These are phyloP conservation scores for Cercospora sojina DNA, from an alignment of 2,329 filamentous ascomycete genomes.

Conservation along the genomic window DNA sequence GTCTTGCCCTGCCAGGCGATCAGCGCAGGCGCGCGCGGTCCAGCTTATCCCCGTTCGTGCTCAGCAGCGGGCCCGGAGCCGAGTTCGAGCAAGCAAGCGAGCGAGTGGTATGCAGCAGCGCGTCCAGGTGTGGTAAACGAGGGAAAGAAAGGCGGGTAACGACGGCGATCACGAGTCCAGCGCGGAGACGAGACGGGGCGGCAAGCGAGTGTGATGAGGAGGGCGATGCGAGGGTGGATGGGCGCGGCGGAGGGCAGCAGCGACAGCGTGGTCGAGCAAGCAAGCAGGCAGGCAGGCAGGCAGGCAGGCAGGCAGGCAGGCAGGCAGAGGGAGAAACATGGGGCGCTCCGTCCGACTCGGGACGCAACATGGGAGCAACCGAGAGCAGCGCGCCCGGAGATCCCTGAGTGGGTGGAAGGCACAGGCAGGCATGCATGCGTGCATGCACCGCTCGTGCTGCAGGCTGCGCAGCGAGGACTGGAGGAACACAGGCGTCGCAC, in stretches of 20 bases:
- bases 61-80: not conserved
- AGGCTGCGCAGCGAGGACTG: not conserved
- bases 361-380: not conserved
- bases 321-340: conserved; percentile 5
- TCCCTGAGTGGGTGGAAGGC: not conserved
- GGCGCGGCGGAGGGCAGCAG: not conserved
- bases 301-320: not conserved
- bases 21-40: conserved; percentile 4
- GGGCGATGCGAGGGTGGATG: conserved; percentile 8
- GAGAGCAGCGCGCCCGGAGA: not conserved
- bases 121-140: not conserved
- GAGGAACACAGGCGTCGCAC: not conserved
- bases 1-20: conserved; percentile 13
- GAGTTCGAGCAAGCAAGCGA: not conserved
- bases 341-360: not conserved
- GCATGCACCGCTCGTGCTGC: not conserved
- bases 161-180: not conserved
- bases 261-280: not conserved
- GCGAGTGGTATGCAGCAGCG: conserved; percentile 5
- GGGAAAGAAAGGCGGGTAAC: not conserved
- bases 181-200: conserved; percentile 9
- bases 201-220: conserved; percentile 9
- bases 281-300: not conserved
- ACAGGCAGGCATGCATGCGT: no score
- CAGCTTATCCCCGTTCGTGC: conserved; percentile 11